Percentiles rank a stretch among this genome's conserved stretches.
phyloP scores from a whole-genome alignment of 371 early-diverging fungal genomes.

The Mucor sp. region DNA sequence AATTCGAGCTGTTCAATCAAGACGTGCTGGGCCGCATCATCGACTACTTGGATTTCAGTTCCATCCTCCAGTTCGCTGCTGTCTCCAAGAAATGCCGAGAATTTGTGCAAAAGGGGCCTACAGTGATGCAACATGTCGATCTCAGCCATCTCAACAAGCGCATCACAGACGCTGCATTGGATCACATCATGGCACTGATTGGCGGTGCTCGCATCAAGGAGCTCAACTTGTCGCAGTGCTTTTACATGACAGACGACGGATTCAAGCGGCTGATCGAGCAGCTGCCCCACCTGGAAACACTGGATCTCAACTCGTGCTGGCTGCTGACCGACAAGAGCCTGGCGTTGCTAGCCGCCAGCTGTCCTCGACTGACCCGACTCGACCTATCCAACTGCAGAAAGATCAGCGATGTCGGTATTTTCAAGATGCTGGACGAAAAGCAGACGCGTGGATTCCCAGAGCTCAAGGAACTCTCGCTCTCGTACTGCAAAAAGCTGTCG shows the following conservation, averaged over 20 bases:
- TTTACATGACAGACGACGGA: constrained; percentile 56
- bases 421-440: constrained; percentile 34
- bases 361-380: constrained; percentile 46
- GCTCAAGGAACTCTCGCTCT: constrained; percentile 49
- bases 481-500: constrained; percentile 80
- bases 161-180: constrained; percentile 39
- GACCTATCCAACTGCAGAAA: constrained; percentile 83
- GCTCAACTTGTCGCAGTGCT: constrained; percentile 43
- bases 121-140: constrained; percentile 40
- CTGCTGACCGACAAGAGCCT: constrained; percentile 72
- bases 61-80: constrained; percentile 21
- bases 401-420: constrained; percentile 70
- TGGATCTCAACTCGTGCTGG: constrained; percentile 82
- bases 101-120: constrained; percentile 31
- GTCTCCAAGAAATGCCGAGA: constrained; percentile 31
- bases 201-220: constrained; percentile 22
- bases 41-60: constrained; percentile 31
- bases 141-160: constrained; percentile 43
- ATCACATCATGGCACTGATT: constrained; percentile 13
- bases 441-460: constrained; percentile 25
- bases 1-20: constrained; percentile 14
- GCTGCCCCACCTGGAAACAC: constrained; percentile 39
- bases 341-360: constrained; percentile 35
- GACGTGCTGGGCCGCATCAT: constrained; percentile 25
- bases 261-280: constrained; percentile 37